Evolutionary conservation across 2,329 filamentous ascomycete genomes (phyloP), one percentile per base, ranked within the genome.

Genomic region (Botrytis medusae): DNA sequence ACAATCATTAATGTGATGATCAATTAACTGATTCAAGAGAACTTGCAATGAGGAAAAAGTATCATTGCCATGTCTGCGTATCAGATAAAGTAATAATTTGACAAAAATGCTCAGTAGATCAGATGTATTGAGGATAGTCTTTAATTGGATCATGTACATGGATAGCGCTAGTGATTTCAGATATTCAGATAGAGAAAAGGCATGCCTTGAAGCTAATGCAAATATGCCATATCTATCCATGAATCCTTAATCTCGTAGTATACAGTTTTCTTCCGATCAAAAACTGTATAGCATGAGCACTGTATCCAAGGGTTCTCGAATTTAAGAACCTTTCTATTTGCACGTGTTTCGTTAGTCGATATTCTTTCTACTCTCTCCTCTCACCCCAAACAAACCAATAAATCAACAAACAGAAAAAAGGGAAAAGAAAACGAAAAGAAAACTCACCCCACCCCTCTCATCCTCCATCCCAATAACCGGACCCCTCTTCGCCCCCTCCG

Each of bases 391-490:
- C n/a, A n/a, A 51, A 12, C 4, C 6, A 9, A n/a, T 1, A 6
- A 29, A 29, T 2, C 16, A 29, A 32, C n/a, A 14, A 18, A 29
- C 22, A 18, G 1, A 20, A 59, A 54, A 42, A 10, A 22, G 22
- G 25, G 12, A 7, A n/a, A 3, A 20, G 59, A 2, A 9, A 25
- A 14, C n/a, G 4, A 37, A 44, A n/a, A 40, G 25, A 37, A 32
- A 37, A 62, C 72, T 73, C 46, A 73, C 72, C 22, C 44, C 54
- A 44, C 65, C 72, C 65, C 72, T 70, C 64, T 70, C 72, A 64
- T 70, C 67, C 72, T 73, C 63, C 65, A 73, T 64, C 22, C 67
- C 71, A 59, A 72, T 73, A 57, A 69, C 20, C 12, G 60, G 48
- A 0, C 67, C 72, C 16, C 6, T 10, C 57, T 71, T 63, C 16